phyloP scores from a whole-genome alignment of 306 rosid genomes.

The Castanea sativa region DNA sequence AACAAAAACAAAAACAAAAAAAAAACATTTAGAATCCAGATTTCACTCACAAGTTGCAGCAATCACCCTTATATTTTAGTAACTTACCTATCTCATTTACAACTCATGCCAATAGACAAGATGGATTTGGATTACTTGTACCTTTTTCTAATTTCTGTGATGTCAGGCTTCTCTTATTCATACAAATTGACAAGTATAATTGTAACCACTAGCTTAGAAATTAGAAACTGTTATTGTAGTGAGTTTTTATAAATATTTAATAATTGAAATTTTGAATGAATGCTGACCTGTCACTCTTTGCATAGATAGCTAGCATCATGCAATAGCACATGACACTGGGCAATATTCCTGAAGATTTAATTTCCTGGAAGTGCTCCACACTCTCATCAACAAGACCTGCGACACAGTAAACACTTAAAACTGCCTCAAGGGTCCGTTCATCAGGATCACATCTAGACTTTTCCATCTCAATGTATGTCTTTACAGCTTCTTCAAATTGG shows the following conservation, averaged over 20 bases:
- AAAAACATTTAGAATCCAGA: background rate
- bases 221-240: constrained; percentile 5
- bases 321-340: constrained; percentile 95
- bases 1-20: background rate
- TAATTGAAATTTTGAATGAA: constrained; percentile 6
- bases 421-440: constrained; percentile 78
- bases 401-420: constrained; percentile 71
- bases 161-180: background rate
- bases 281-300: constrained; percentile 79
- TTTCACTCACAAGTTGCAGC: background rate
- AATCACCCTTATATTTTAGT: background rate
- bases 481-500: constrained; percentile 81
- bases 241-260: constrained; percentile 14
- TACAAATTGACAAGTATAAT: background rate
- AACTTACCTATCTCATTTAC: background rate
- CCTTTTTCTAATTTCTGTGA: background rate
- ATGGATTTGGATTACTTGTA: background rate
- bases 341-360: constrained; percentile 67
- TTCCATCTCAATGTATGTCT: constrained; percentile 75
- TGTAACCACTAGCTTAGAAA: constrained; percentile 5
- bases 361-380: constrained; percentile 87
- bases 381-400: constrained; percentile 90
- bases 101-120: background rate
- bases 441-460: constrained; percentile 70
- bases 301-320: constrained; percentile 90